These are phyloP conservation scores for Citrus reticulata DNA, from an alignment of 345 rosid genomes.

Conservation along the genomic window DNA sequence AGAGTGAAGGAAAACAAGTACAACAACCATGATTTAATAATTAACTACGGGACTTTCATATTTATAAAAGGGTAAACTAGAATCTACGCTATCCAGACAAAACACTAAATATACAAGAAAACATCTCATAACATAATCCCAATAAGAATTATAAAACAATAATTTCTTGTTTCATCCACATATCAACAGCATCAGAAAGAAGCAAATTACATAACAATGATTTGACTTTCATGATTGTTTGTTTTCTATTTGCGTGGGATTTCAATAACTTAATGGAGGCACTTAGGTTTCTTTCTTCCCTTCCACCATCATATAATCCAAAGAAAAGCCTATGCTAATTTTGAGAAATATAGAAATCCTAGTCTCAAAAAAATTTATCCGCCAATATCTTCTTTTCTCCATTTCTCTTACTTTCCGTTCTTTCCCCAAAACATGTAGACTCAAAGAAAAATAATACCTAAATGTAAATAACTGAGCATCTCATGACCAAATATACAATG, in stretches of 20 bases:
- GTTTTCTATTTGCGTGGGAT: neutral
- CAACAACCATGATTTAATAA: neutral
- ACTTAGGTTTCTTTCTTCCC: neutral
- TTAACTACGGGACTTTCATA: neutral
- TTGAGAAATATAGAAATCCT: no score
- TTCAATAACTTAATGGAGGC: neutral
- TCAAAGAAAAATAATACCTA: no score
- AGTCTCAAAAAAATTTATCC: no score
- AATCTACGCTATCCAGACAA: neutral
- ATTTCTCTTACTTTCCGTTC: no score
- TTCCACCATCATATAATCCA: neutral
- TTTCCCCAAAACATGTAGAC: no score
- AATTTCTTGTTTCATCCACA: neutral
- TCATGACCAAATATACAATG: no score
- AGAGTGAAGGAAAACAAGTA: conserved; percentile 31
- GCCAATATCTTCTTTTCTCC: no score
- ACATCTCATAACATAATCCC: neutral
- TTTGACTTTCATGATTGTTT: neutral
- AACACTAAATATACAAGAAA: conserved; percentile 5
- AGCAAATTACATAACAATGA: no score
- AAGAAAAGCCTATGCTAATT: no score
- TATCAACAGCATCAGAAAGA: neutral
- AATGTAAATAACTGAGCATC: no score
- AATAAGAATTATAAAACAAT: neutral
- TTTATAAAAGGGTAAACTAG: neutral